Conservation (phyloP, 2,329 filamentous ascomycete species). For the Clonostachys solani region DNA sequence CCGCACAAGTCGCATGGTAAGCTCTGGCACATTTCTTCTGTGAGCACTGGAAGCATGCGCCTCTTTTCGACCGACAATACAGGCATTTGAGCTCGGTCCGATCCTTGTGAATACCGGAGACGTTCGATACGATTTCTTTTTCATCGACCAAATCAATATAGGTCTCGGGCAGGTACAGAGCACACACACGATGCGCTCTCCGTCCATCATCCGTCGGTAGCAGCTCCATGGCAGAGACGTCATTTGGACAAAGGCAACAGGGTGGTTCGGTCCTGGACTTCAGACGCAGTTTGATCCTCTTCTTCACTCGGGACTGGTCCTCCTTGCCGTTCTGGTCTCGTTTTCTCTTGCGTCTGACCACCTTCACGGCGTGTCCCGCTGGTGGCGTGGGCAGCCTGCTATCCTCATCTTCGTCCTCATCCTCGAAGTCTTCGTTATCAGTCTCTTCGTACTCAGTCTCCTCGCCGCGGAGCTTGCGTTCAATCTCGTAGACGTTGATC, state of each 20-base stretch:
- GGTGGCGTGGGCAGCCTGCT: conserved; percentile 77
- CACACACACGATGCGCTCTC: conserved; percentile 84
- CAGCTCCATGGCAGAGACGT: conserved; percentile 77
- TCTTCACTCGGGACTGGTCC: conserved; percentile 61
- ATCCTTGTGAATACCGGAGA: conserved; percentile 78
- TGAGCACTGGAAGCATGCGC: conserved; percentile 96
- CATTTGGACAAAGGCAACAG: conserved; percentile 89
- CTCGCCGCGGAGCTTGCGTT: conserved; percentile 88
- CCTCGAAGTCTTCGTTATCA: conserved; percentile 67
- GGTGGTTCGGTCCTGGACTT: conserved; percentile 70
- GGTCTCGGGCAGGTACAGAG: conserved; percentile 87
- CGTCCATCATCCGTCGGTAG: conserved; percentile 83
- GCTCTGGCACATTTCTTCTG: conserved; percentile 89
- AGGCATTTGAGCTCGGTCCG: conserved; percentile 90
- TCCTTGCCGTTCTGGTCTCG: conserved; percentile 25
- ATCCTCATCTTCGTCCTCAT: conserved; percentile 56
- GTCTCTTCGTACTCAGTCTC: conserved; percentile 80
- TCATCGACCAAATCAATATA: conserved; percentile 72
- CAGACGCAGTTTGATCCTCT: conserved; percentile 68
- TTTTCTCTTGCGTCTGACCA: conserved; percentile 56
- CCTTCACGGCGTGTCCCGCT: conserved; percentile 65
- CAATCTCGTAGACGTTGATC: conserved; percentile 95
- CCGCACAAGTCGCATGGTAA: conserved; percentile 93
- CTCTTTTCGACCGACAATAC: conserved; percentile 89
- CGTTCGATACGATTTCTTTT: conserved; percentile 71